Conservation (phyloP, 805 yeast genomes). For the Jamesozyma lodderae region DNA sequence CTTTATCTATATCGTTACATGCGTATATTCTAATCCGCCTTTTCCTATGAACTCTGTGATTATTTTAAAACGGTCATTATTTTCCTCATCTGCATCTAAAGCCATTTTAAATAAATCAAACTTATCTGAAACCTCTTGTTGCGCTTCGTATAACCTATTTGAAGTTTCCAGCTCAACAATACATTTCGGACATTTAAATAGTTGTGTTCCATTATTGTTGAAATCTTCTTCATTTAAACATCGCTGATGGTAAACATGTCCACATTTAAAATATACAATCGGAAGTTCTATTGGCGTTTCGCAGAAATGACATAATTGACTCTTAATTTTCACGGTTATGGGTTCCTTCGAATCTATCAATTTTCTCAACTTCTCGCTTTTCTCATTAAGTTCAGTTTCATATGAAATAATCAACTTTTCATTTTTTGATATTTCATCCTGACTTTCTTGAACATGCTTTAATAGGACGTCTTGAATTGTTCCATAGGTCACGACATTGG, state of each 20-base stretch:
- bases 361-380: conserved; percentile 44
- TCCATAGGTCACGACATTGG: conserved; percentile 61
- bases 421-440: conserved; percentile 60
- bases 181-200: conserved; percentile 64
- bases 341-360: conserved; percentile 33
- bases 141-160: conserved; percentile 47
- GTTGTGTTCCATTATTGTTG: conserved; percentile 10
- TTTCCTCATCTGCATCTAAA: conserved; percentile 38
- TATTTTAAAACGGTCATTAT: conserved; percentile 59
- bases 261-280: conserved; percentile 73
- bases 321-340: conserved; percentile 40
- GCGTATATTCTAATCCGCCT: conserved; percentile 61
- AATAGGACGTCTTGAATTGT: conserved; percentile 60
- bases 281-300: conserved; percentile 63
- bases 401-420: conserved; percentile 58
- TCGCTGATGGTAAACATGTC: conserved; percentile 76
- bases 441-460: conserved; percentile 49
- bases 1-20: conserved; percentile 2
- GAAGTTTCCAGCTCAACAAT: conserved; percentile 61
- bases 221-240: conserved; percentile 50
- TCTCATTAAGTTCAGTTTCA: conserved; percentile 51
- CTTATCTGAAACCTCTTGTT: conserved; percentile 52
- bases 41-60: conserved; percentile 78
- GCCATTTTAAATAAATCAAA: conserved; percentile 53
- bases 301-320: conserved; percentile 59